Percentiles rank a stretch among this genome's conserved stretches.
These are phyloP conservation scores for Phanerochaete carnosa DNA, from an alignment of 768 basidiomycete genomes.

Conservation along the genomic window DNA sequence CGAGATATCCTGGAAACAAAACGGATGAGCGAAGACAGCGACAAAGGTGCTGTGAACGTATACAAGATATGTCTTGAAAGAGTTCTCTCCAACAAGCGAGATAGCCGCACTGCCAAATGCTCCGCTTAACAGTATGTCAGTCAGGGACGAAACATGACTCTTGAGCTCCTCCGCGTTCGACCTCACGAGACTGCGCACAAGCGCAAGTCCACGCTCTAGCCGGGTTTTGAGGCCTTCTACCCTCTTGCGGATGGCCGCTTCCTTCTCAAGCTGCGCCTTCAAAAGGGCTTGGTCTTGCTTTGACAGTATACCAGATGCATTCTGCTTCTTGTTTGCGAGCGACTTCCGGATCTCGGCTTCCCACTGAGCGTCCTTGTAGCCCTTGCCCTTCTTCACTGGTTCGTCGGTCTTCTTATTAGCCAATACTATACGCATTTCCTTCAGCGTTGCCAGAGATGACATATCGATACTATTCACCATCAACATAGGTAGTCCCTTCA, in stretches of 20 bases:
- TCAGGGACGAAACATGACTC: conserved; percentile 53
- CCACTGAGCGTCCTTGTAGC: conserved; percentile 89
- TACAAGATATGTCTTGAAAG: conserved; percentile 81
- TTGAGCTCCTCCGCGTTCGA: conserved; percentile 50
- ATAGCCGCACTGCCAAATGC: conserved; percentile 53
- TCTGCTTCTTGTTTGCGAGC: conserved; percentile 76
- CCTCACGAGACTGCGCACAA: conserved; percentile 62
- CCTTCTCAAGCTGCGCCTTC: conserved; percentile 79
- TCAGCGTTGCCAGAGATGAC: neutral
- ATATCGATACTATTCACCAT: conserved; percentile 48
- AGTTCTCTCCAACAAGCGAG: conserved; percentile 55
- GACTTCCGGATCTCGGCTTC: conserved; percentile 90
- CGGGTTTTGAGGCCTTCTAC: conserved; percentile 52
- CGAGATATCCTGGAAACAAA: conserved; percentile 55
- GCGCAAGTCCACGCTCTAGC: conserved; percentile 63
- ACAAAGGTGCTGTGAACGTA: conserved; percentile 23
- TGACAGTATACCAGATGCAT: conserved; percentile 50
- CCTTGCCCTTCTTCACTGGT: conserved; percentile 72
- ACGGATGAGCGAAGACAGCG: neutral
- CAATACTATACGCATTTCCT: conserved; percentile 45
- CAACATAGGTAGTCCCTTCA: conserved; percentile 74
- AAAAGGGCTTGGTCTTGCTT: conserved; percentile 87
- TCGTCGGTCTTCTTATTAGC: conserved; percentile 52
- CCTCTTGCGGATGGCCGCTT: conserved; percentile 59
- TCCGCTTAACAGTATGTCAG: conserved; percentile 60